Percentiles rank a stretch among this genome's conserved stretches.
Evolutionary conservation across 345 rosid species (phyloP).

Genomic region (Salix brachista): DNA sequence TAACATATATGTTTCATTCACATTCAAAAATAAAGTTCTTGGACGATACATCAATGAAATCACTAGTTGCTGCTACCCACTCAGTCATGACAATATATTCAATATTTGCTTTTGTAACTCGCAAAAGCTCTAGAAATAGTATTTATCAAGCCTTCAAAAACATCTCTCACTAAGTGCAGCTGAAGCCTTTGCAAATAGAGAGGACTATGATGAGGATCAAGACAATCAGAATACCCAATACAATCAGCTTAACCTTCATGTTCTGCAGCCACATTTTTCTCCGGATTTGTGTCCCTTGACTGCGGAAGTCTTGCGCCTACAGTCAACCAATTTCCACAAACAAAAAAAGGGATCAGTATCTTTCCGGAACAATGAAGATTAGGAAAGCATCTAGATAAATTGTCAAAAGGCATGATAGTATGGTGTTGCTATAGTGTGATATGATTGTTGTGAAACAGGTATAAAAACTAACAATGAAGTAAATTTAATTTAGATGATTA

Average conservation of each 20-base stretch:
- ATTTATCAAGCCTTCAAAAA: background rate
- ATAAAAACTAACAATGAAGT: background rate
- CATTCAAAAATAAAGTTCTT: conserved; percentile 10
- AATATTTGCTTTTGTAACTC: conserved; percentile 12
- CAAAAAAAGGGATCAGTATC: background rate
- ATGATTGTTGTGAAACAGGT: background rate
- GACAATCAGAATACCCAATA: conserved; percentile 36
- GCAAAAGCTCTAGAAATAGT: conserved; percentile 3
- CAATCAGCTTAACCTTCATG: conserved; percentile 45
- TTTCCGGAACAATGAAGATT: background rate
- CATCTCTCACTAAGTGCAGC: conserved; percentile 31
- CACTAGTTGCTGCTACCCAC: conserved; percentile 23
- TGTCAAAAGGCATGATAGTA: background rate
- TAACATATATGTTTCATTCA: conserved; percentile 13
- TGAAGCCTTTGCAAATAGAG: conserved; percentile 42
- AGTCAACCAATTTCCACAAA: background rate
- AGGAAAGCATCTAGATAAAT: background rate
- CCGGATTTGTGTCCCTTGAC: conserved; percentile 33
- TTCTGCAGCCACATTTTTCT: conserved; percentile 50
- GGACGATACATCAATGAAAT: conserved; percentile 16
- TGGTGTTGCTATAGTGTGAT: background rate
- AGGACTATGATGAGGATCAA: conserved; percentile 43
- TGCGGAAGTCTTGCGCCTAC: conserved; percentile 43
- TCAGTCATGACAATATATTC: conserved; percentile 15
- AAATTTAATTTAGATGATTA: background rate